These are phyloP conservation scores for Citrus glauca DNA, from an alignment of 345 rosid species.

Conservation along the genomic window DNA sequence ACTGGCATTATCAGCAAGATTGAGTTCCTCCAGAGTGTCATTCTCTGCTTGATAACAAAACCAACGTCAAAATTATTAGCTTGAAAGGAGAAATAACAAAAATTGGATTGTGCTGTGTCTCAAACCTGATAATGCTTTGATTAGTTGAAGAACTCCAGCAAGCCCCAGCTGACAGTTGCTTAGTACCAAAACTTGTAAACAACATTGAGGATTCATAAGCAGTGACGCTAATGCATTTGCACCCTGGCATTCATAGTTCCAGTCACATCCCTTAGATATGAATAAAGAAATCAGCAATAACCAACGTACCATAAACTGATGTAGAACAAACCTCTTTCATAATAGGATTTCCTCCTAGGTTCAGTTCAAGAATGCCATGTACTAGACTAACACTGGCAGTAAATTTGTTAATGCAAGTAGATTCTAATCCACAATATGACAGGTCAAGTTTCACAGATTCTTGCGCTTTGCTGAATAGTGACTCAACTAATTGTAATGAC, in stretches of 20 bases:
- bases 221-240: slow-evolving; percentile 47
- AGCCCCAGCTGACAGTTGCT: slow-evolving; percentile 78
- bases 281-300: neutral
- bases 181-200: slow-evolving; percentile 54
- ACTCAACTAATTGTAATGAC: slow-evolving; percentile 53
- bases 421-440: slow-evolving; percentile 61
- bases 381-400: slow-evolving; percentile 27
- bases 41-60: slow-evolving; percentile 44
- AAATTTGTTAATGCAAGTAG: slow-evolving; percentile 42
- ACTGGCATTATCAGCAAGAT: slow-evolving; percentile 55
- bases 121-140: slow-evolving; percentile 75
- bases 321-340: slow-evolving; percentile 57
- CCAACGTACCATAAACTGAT: neutral
- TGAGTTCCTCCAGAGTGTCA: slow-evolving; percentile 65
- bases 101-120: neutral
- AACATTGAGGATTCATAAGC: slow-evolving; percentile 58
- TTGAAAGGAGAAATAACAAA: neutral
- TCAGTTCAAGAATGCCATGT: slow-evolving; percentile 57
- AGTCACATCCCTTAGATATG: slow-evolving; percentile 6
- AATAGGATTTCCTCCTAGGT: slow-evolving; percentile 72
- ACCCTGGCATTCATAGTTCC: slow-evolving; percentile 57
- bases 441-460: slow-evolving; percentile 76
- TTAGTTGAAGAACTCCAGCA: slow-evolving; percentile 54
- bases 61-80: neutral
- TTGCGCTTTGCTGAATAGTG: slow-evolving; percentile 42